Percentiles rank a stretch among this genome's conserved stretches.
Conservation (phyloP, 805 yeast genomes). For the Saturnispora dispora region DNA sequence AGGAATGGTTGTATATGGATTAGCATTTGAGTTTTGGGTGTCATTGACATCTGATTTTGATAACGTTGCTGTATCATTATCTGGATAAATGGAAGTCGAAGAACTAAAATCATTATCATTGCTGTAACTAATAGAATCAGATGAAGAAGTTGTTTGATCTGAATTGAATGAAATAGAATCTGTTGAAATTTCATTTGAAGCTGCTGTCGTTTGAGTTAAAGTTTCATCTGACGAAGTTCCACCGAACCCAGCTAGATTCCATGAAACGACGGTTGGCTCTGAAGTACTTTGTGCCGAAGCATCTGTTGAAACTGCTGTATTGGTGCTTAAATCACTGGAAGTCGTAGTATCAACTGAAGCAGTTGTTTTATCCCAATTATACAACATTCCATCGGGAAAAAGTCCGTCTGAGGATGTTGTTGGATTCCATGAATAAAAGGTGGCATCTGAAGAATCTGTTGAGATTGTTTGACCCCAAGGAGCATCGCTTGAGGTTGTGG, state of each 20-base stretch:
- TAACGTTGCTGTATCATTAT: not conserved
- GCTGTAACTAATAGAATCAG: not conserved
- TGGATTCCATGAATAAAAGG: not conserved
- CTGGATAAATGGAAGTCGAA: not conserved
- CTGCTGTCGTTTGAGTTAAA: not conserved
- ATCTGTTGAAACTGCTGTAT: too few relatives aligned
- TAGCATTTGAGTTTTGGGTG: not conserved
- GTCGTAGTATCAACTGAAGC: too few relatives aligned
- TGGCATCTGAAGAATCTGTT: not conserved
- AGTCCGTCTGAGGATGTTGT: not conserved
- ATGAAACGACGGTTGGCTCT: too few relatives aligned
- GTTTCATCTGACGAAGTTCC: not conserved
- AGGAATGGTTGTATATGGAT: not conserved
- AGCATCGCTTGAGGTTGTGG: not conserved
- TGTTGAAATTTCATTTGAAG: not conserved
- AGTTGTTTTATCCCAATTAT: too few relatives aligned
- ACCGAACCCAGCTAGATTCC: not conserved
- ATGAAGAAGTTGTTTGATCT: not conserved
- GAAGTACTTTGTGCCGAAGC: too few relatives aligned
- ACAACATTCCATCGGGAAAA: too few relatives aligned
- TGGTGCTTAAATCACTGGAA: too few relatives aligned
- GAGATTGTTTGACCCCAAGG: not conserved
- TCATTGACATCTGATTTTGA: not conserved
- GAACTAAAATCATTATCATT: not conserved
- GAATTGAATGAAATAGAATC: not conserved